These are phyloP conservation scores for Echinosophora koreensis DNA, from an alignment of 306 rosid genomes.

Conservation along the genomic window DNA sequence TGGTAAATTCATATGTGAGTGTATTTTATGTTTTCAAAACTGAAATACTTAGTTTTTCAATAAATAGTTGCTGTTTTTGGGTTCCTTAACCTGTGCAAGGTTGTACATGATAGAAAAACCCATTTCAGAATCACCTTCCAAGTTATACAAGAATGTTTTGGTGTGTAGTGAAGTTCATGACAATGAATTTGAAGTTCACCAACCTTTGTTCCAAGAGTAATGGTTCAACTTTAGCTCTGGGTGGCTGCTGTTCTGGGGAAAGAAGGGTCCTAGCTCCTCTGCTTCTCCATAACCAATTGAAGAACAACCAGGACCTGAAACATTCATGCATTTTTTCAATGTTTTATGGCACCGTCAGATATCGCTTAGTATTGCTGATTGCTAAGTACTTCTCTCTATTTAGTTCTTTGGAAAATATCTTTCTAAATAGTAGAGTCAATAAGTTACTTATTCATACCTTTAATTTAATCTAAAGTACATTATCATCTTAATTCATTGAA, in stretches of 20 bases:
- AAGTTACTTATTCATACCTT: no score
- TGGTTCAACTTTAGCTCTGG: slow-evolving; percentile 82
- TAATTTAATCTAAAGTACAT: no score
- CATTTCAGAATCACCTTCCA: neutral
- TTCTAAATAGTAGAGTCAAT: no score
- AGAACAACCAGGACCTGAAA: slow-evolving; percentile 91
- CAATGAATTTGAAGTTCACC: neutral
- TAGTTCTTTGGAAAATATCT: neutral
- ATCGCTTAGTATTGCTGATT: neutral
- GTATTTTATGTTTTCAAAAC: no score
- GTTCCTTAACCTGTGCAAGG: no score
- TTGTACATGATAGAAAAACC: no score
- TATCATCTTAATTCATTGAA: no score
- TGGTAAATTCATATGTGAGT: no score
- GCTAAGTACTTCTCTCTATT: neutral
- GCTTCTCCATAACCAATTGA: slow-evolving; percentile 86
- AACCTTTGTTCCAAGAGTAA: slow-evolving; percentile 82
- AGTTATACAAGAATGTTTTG: neutral
- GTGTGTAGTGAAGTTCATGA: neutral
- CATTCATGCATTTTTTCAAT: slow-evolving; percentile 15
- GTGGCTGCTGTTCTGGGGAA: slow-evolving; percentile 68
- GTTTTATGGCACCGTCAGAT: neutral
- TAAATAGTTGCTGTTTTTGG: no score
- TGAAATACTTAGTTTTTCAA: no score
- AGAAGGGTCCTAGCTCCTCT: slow-evolving; percentile 95